Percentiles rank a stretch among this genome's conserved stretches.
phyloP scores from a whole-genome alignment of 768 basidiomycete genomes.

The Russula brevipes region DNA sequence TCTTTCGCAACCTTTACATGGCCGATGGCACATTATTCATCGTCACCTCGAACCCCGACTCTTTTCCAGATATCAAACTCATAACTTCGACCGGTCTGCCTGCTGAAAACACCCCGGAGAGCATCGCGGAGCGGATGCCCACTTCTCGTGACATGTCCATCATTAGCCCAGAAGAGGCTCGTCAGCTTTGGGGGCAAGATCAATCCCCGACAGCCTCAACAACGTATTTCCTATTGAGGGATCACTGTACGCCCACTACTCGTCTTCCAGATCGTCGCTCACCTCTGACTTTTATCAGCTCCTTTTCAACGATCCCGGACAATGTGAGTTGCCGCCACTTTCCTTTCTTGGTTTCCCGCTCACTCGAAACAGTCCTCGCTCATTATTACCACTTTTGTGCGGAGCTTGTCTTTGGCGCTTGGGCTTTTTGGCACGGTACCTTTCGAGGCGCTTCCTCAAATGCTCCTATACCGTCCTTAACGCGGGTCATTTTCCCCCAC shows the following conservation, averaged over 20 bases:
- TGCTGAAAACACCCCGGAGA: constrained; percentile 57
- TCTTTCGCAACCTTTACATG: constrained; percentile 81
- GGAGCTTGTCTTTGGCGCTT: constrained; percentile 70
- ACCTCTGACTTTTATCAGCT: constrained; percentile 4
- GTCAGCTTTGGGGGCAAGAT: constrained; percentile 51
- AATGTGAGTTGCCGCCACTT: constrained; percentile 37
- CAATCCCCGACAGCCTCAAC: constrained; percentile 30
- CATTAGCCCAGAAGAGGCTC: constrained; percentile 56
- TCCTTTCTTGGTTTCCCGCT: neutral
- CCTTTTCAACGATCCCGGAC: constrained; percentile 60
- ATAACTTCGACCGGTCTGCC: constrained; percentile 66
- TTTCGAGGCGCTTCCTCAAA: constrained; percentile 26
- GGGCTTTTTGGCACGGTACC: constrained; percentile 68
- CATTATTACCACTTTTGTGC: constrained; percentile 89
- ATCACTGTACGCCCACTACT: constrained; percentile 51
- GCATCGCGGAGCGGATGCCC: constrained; percentile 62
- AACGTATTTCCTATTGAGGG: constrained; percentile 66
- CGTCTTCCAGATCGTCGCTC: neutral
- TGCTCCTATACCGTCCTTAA: constrained; percentile 32
- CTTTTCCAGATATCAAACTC: constrained; percentile 44
- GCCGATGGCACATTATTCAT: constrained; percentile 76
- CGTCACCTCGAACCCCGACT: constrained; percentile 44
- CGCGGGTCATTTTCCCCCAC: constrained; percentile 70
- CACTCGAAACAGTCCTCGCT: constrained; percentile 44
- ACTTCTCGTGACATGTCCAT: constrained; percentile 56